These are phyloP conservation scores for Pythium pyrilobum DNA, from an alignment of 352 stramenopile species.

Conservation along the genomic window DNA sequence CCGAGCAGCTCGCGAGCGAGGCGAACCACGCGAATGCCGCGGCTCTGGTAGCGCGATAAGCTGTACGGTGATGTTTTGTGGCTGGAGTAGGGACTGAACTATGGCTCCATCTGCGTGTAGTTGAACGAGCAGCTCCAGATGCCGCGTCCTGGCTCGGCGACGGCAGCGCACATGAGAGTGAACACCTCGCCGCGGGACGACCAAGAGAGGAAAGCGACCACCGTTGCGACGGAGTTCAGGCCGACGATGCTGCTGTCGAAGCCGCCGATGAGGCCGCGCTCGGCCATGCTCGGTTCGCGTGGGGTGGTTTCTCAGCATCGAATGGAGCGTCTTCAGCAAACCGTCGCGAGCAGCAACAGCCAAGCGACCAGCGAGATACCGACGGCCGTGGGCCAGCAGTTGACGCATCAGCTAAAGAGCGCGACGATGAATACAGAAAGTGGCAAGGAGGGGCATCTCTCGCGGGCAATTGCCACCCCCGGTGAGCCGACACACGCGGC, in stretches of 20 bases:
- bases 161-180: background rate
- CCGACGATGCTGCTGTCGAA: conserved; percentile 15
- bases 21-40: conserved; percentile 7
- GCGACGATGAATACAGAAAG: background rate
- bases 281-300: conserved; percentile 2
- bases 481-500: background rate
- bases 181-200: too few relatives aligned
- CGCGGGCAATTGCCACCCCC: background rate
- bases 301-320: conserved; percentile 11
- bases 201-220: too few relatives aligned
- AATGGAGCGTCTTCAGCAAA: background rate
- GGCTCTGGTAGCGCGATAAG: background rate
- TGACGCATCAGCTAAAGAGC: conserved; percentile 4
- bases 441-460: background rate
- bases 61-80: background rate
- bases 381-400: too few relatives aligned
- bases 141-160: conserved; percentile 31
- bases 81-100: background rate
- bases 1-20: conserved; percentile 18
- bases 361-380: background rate
- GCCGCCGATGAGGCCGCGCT: conserved; percentile 16
- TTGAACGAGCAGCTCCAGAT: conserved; percentile 42
- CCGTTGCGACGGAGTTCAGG: background rate
- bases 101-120: conserved; percentile 12
- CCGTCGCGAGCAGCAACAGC: background rate